phyloP scores from a whole-genome alignment of 257 asterid genomes.

The Fraxinus quadrangulata region DNA sequence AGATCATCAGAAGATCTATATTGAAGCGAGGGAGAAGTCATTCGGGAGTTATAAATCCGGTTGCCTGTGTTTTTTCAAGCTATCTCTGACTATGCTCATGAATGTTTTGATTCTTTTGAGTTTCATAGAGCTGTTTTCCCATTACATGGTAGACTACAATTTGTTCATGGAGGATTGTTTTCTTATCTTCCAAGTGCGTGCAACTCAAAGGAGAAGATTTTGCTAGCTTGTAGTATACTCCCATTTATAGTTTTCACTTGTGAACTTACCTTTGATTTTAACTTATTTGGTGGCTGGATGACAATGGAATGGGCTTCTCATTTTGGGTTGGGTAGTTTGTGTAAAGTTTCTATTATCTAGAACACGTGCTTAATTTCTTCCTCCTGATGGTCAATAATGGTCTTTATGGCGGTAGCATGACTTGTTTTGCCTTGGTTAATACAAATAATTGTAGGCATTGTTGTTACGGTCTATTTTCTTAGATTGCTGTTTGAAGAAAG shows the following conservation, averaged over 20 bases:
- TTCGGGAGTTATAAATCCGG: conserved; percentile 68
- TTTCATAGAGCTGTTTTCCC: conserved; percentile 14
- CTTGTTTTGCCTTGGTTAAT: too few relatives aligned
- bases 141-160: background rate
- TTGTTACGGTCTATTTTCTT: too few relatives aligned
- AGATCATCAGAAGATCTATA: conserved; percentile 67
- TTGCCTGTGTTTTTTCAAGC: conserved; percentile 92
- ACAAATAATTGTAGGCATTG: too few relatives aligned
- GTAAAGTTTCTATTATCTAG: too few relatives aligned
- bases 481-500: too few relatives aligned
- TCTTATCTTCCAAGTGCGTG: background rate
- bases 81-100: conserved; percentile 65
- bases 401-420: too few relatives aligned
- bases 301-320: background rate
- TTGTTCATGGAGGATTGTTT: background rate
- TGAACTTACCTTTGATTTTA: background rate
- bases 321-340: background rate
- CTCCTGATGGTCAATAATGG: too few relatives aligned
- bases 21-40: conserved; percentile 90
- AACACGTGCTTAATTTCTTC: too few relatives aligned
- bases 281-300: background rate
- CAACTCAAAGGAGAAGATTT: background rate
- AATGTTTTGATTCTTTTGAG: conserved; percentile 61
- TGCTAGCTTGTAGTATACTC: background rate
- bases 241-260: background rate